A percentile compares a stretch with the other conserved stretches of the same genome.
Conservation (phyloP, 495 filamentous ascomycete genomes). For the Chaetomidium leptoderma region DNA sequence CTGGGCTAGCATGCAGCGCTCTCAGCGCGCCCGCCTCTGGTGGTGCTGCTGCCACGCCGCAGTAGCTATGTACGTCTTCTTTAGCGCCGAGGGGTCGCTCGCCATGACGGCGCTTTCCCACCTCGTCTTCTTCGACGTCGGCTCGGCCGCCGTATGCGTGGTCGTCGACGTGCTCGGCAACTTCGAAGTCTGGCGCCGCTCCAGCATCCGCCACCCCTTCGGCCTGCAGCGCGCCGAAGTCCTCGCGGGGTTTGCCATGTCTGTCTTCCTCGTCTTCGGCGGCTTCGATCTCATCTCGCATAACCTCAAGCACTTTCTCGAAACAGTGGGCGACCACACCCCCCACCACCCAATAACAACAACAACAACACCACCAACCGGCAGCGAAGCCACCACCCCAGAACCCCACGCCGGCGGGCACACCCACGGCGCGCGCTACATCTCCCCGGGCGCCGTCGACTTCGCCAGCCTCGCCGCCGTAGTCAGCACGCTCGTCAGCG, state of each 20-base stretch:
- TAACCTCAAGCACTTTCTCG: constrained; percentile 81
- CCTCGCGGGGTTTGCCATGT: constrained; percentile 94
- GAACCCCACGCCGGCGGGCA: background rate
- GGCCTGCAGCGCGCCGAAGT: constrained; percentile 88
- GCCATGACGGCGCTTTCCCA: constrained; percentile 91
- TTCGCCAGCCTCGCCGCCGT: constrained; percentile 81
- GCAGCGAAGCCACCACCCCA: background rate
- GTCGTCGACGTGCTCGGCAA: constrained; percentile 88
- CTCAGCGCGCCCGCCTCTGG: constrained; percentile 73
- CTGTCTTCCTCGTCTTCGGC: constrained; percentile 91
- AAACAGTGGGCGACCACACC: constrained; percentile 49
- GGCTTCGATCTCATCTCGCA: constrained; percentile 92
- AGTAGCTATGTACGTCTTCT: constrained; percentile 76
- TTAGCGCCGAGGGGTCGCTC: constrained; percentile 78
- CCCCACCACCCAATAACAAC: constrained; percentile 67
- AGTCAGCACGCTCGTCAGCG: constrained; percentile 79
- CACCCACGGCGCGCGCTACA: constrained; percentile 25
- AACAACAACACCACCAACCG: constrained; percentile 25
- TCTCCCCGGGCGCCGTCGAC: constrained; percentile 72
- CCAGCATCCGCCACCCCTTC: constrained; percentile 89
- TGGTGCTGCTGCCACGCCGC: constrained; percentile 89
- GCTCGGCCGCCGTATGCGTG: constrained; percentile 89
- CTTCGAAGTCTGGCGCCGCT: constrained; percentile 96
- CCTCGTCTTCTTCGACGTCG: constrained; percentile 88
- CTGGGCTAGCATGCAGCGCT: constrained; percentile 75